Evolutionary conservation across 768 basidiomycete genomes (phyloP).

Genomic region (Serendipita sp.): DNA sequence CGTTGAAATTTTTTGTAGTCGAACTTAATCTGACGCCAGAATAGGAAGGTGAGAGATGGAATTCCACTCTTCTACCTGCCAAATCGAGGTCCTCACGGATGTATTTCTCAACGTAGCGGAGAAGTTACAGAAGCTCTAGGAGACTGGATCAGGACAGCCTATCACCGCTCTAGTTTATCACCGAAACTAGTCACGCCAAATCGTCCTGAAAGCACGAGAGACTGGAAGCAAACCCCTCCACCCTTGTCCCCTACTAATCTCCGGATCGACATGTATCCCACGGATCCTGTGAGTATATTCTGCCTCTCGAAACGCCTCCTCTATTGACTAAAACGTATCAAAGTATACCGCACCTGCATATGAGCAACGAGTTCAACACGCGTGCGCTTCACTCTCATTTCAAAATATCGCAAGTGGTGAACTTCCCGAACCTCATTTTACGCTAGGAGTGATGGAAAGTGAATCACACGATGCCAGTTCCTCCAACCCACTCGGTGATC

Average conservation of each 20-base stretch:
- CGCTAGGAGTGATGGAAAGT: background rate
- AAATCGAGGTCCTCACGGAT: background rate
- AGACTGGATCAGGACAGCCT: conserved; percentile 42
- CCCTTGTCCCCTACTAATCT: conserved; percentile 19
- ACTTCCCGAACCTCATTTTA: conserved; percentile 23
- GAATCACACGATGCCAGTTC: no score
- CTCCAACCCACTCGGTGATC: conserved; percentile 10
- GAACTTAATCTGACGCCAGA: background rate
- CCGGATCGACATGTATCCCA: conserved; percentile 23
- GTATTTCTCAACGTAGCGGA: conserved; percentile 29
- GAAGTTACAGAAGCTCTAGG: conserved; percentile 44
- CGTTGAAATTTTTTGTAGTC: background rate
- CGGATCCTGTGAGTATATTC: conserved; percentile 35
- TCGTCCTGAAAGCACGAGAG: conserved; percentile 16
- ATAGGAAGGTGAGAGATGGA: background rate
- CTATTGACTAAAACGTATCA: conserved; percentile 7
- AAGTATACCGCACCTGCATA: conserved; percentile 54
- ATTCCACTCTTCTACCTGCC: background rate
- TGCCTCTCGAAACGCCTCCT: background rate
- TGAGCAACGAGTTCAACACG: conserved; percentile 33
- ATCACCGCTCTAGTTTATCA: conserved; percentile 13
- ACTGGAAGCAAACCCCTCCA: conserved; percentile 23
- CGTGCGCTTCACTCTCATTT: conserved; percentile 46
- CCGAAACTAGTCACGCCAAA: conserved; percentile 13
- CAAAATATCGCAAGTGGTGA: conserved; percentile 42